A percentile compares a stretch with the other conserved stretches of the same genome.
phyloP scores from a whole-genome alignment of 306 rosid species.

The Oemleria cerasiformis region DNA sequence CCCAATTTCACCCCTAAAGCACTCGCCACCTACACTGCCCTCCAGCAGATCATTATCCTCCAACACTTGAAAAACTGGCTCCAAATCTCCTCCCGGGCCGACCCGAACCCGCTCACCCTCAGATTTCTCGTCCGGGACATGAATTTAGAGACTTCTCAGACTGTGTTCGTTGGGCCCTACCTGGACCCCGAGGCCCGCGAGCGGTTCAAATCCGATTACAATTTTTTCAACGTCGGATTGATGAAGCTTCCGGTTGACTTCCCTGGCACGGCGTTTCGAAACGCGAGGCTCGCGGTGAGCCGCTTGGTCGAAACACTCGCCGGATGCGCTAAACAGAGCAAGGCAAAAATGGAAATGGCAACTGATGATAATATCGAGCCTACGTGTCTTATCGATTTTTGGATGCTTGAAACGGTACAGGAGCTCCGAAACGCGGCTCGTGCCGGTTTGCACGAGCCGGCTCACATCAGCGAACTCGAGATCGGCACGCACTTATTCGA shows the following conservation, averaged over 20 bases:
- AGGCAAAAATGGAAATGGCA: constrained; percentile 37
- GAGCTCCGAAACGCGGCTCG: constrained; percentile 31
- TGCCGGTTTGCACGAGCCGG: constrained; percentile 29
- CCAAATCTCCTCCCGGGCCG: constrained; percentile 10
- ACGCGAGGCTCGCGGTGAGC: constrained; percentile 74
- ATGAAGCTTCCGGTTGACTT: constrained; percentile 76
- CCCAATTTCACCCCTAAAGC: constrained; percentile 84
- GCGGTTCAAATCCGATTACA: constrained; percentile 62
- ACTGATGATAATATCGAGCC: constrained; percentile 38
- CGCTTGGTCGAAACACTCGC: constrained; percentile 45
- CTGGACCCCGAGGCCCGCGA: constrained; percentile 44
- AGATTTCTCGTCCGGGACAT: constrained; percentile 64
- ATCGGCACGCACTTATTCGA: constrained; percentile 74
- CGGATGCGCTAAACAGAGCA: constrained; percentile 48
- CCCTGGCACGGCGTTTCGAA: constrained; percentile 74
- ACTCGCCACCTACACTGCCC: constrained; percentile 60
- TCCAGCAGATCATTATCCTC: constrained; percentile 76
- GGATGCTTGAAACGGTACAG: constrained; percentile 70
- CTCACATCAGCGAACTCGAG: constrained; percentile 38
- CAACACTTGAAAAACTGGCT: constrained; percentile 61
- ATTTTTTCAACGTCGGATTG: constrained; percentile 71
- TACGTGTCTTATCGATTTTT: constrained; percentile 70
- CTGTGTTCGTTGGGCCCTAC: constrained; percentile 80
- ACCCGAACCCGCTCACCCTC: constrained; percentile 34
- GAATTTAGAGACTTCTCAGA: constrained; percentile 82